phyloP scores from a whole-genome alignment of 2,329 filamentous ascomycete genomes.

The Trichoderma gracile region DNA sequence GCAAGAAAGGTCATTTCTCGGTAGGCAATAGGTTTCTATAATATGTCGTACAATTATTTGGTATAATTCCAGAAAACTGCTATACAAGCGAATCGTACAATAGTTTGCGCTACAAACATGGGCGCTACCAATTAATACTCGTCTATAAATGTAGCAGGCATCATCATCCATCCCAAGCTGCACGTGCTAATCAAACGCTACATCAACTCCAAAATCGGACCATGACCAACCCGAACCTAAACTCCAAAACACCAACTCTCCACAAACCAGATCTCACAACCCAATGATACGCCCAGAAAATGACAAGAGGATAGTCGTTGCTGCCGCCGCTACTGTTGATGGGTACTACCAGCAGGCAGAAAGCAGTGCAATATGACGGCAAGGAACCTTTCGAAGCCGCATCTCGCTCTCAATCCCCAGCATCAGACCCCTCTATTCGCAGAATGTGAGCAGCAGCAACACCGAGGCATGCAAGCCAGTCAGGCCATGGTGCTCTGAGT shows the following conservation, averaged over 20 bases:
- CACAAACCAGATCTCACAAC: neutral
- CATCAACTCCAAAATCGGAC: neutral
- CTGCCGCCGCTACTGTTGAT: neutral
- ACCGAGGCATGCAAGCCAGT: conserved; percentile 1
- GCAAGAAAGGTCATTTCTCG: no score
- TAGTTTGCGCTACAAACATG: neutral
- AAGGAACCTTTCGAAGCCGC: conserved; percentile 1
- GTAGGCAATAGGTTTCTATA: no score
- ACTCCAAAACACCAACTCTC: neutral
- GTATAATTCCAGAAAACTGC: no score
- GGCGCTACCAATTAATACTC: neutral
- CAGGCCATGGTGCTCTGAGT: neutral
- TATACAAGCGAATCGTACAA: no score
- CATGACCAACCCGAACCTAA: neutral
- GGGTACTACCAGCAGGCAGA: neutral
- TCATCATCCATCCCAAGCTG: neutral
- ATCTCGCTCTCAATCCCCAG: neutral
- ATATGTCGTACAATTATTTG: no score
- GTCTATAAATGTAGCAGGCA: neutral
- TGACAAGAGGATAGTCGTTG: neutral
- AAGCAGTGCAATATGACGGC: conserved; percentile 7
- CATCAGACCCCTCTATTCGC: conserved; percentile 1
- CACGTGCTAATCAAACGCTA: conserved; percentile 10
- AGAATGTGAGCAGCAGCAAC: neutral
- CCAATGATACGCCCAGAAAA: neutral